These are phyloP conservation scores for Didymella arachidicola DNA, from an alignment of 2,329 filamentous ascomycete species.

Conservation along the genomic window DNA sequence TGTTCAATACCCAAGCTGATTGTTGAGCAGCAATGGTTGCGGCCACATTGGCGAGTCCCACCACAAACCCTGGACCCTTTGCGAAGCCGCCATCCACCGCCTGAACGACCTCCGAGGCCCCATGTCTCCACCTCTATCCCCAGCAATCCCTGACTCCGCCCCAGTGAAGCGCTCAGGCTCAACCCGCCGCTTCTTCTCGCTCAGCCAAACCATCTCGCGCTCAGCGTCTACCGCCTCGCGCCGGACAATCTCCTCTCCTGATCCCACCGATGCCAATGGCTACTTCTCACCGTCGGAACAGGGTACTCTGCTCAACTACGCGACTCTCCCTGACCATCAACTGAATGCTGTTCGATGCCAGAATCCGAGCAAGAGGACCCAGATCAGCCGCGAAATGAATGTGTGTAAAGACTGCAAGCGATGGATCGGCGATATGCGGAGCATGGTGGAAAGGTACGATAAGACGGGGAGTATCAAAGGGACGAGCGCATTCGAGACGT, in stretches of 20 bases:
- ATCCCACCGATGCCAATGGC: slow-evolving; percentile 24
- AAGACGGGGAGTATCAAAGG: slow-evolving; percentile 42
- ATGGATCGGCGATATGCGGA: slow-evolving; percentile 42
- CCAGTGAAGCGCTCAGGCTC: slow-evolving; percentile 33
- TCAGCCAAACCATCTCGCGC: slow-evolving; percentile 36
- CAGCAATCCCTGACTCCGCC: slow-evolving; percentile 19
- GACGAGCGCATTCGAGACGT: slow-evolving; percentile 42
- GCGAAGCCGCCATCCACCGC: slow-evolving; percentile 32
- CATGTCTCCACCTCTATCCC: slow-evolving; percentile 37
- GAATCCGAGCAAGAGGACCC: slow-evolving; percentile 27
- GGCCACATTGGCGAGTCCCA: slow-evolving; percentile 44
- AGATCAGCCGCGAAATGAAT: slow-evolving; percentile 35
- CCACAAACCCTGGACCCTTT: slow-evolving; percentile 40
- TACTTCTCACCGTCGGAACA: slow-evolving; percentile 14
- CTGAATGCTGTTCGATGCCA: slow-evolving; percentile 32
- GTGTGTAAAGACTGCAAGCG: slow-evolving; percentile 42
- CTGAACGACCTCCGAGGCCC: slow-evolving; percentile 39
- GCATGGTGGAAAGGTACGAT: slow-evolving; percentile 42
- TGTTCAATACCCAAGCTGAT: not conserved
- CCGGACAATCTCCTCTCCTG: slow-evolving; percentile 26
- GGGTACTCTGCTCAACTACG: slow-evolving; percentile 24
- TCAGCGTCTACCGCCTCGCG: slow-evolving; percentile 33
- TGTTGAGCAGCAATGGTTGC: slow-evolving; percentile 33
- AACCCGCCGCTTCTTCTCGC: slow-evolving; percentile 37
- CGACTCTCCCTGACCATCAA: slow-evolving; percentile 39